Percentiles rank a stretch among this genome's conserved stretches.
These are phyloP conservation scores for Heritiera littoralis DNA, from an alignment of 345 rosid genomes.

Conservation along the genomic window DNA sequence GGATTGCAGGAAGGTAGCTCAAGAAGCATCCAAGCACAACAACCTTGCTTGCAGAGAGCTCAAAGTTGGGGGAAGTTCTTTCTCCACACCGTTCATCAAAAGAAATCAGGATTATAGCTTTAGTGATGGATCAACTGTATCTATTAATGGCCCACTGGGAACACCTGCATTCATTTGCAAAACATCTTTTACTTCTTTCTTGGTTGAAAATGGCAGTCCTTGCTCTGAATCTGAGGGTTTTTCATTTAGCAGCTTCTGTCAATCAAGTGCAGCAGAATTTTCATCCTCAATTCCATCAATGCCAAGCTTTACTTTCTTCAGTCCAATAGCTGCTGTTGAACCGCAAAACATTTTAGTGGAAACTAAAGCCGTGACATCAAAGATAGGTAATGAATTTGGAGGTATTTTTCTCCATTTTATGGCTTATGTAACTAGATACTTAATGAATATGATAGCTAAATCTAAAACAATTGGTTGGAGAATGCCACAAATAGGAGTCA, in stretches of 20 bases:
- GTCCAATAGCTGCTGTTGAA: slow-evolving; percentile 38
- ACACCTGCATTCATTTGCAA: slow-evolving; percentile 43
- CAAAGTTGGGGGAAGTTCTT: slow-evolving; percentile 44
- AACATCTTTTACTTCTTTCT: slow-evolving; percentile 61
- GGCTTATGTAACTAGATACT: background rate
- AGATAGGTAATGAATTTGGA: slow-evolving; percentile 31
- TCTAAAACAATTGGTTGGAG: background rate
- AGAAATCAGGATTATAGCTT: slow-evolving; percentile 67
- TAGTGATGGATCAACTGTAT: slow-evolving; percentile 31
- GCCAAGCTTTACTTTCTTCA: slow-evolving; percentile 72
- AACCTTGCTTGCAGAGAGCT: slow-evolving; percentile 36
- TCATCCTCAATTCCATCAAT: slow-evolving; percentile 52
- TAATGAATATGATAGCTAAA: background rate
- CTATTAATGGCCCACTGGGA: slow-evolving; percentile 25
- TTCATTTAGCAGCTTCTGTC: slow-evolving; percentile 51
- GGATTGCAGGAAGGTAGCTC: slow-evolving; percentile 36
- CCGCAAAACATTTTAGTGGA: slow-evolving; percentile 22
- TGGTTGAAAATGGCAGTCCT: slow-evolving; percentile 32
- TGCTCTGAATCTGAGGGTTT: slow-evolving; percentile 43
- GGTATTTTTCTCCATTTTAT: slow-evolving; percentile 35
- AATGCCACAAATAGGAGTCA: background rate
- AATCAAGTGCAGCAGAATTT: slow-evolving; percentile 38
- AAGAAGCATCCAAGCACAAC: slow-evolving; percentile 37
- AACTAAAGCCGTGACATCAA: slow-evolving; percentile 17
- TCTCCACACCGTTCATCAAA: slow-evolving; percentile 38